Base-by-base conservation (phyloP, 148 eudicot genomes). In the Euryodendron excelsum region DNA sequence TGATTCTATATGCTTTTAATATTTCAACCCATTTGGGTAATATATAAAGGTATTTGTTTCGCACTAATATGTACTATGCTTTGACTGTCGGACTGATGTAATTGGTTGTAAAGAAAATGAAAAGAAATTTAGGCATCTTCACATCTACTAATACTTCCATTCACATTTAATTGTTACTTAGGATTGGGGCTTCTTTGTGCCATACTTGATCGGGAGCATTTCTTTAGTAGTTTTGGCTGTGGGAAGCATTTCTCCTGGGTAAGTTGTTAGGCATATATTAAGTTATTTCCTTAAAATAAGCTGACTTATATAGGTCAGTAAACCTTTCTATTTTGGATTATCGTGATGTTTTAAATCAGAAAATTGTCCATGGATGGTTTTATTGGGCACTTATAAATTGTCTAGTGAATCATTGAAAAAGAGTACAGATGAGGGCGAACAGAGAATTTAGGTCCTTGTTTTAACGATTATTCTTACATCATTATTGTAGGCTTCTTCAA, bases 151-250 rank as follows among this genome's bases (percentile, higher is more conserved):
- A 77, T 73, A 61, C 45, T 76, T 36, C 50, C 14, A 56, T 21
- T 74, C 67, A 55, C 69, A 30, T 48, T 72, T 69, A 52, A 77
- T 70, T 75, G 28, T 63, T 61, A 4, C 58, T 77, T 77, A 96
- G 99, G 99, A 96, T 72, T 96, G 98, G 98, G 98, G 99, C 66
- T 96, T 96, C 86, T 96, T 96, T 27, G 86, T 91, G 84, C 99
- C 99, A 34, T 96, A 96, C 84, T 89, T 96, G 83, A 69, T 91
- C 39, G 99, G 99, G 37, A 91, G 93, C 86, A 90, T 93, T 69
- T 92, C 99, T 63, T 84, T 96, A 74, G 68, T 96, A 77, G 99
- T 96, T 88, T 82, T 96, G 88, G 99, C 86, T 68, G 81, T 96
- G 56, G 99, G 99, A 64, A 96, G 99, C 83, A 89, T 68, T 77